Conservation (phyloP, 371 early-diverging fungal genomes). For the Haplosporangium sp. region DNA sequence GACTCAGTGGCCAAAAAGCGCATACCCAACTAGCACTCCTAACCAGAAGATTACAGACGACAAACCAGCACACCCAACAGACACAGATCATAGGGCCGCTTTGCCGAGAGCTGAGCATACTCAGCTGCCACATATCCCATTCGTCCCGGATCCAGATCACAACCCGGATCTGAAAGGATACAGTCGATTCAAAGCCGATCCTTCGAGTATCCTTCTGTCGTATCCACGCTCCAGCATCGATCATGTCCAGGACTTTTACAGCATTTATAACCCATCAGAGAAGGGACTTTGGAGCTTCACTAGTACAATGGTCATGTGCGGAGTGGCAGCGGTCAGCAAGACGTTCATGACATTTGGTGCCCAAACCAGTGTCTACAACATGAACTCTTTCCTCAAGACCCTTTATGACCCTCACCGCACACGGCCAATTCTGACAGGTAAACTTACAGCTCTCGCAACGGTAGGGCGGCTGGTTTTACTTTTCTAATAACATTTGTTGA, state of each 20-base stretch:
- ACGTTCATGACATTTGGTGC: constrained; percentile 66
- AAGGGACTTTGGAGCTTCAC: constrained; percentile 29
- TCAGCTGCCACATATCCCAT: constrained; percentile 32
- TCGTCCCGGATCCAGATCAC: constrained; percentile 36
- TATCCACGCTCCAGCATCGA: constrained; percentile 46
- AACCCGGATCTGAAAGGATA: constrained; percentile 32
- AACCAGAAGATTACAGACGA: background rate
- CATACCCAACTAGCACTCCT: too few species aligned
- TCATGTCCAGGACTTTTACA: constrained; percentile 49
- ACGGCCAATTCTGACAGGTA: constrained; percentile 76
- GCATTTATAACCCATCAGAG: constrained; percentile 45
- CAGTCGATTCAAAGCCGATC: constrained; percentile 34
- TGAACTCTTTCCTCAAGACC: constrained; percentile 67
- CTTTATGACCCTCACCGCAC: constrained; percentile 68
- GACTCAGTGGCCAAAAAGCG: constrained; percentile 20
- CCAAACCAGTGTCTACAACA: constrained; percentile 63
- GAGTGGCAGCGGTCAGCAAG: constrained; percentile 56
- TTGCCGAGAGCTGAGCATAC: constrained; percentile 21
- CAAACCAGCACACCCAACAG: background rate
- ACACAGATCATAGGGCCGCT: too few species aligned
- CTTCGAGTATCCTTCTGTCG: constrained; percentile 32
- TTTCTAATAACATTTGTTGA: background rate
- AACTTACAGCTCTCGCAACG: constrained; percentile 2
- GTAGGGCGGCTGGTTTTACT: background rate
- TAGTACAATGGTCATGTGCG: constrained; percentile 41